Evolutionary conservation across 108 stramenopile species (phyloP).

Genomic region (Parmales sp.): DNA sequence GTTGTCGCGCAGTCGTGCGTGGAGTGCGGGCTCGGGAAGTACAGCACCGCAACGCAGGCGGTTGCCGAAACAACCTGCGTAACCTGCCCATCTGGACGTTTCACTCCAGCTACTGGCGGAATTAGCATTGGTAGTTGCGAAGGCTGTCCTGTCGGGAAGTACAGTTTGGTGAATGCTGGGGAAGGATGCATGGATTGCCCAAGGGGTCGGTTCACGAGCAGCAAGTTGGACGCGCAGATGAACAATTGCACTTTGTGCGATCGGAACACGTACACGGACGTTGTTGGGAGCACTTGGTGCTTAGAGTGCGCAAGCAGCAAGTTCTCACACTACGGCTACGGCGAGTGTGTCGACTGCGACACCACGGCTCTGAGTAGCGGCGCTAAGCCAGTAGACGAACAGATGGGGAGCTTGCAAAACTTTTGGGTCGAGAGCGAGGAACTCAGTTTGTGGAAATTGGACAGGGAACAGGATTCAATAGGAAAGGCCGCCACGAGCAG

Average conservation of each 20-base stretch:
- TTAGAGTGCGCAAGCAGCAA: background rate
- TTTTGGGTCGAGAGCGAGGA: background rate
- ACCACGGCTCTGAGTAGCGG: background rate
- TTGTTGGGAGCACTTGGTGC: background rate
- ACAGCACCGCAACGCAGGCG: background rate
- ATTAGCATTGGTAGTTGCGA: background rate
- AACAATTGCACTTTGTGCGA: constrained; percentile 2
- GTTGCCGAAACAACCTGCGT: background rate
- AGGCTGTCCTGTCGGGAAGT: background rate
- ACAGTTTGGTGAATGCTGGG: background rate
- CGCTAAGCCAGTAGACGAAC: background rate
- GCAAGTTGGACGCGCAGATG: background rate
- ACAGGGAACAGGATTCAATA: too few relatives aligned
- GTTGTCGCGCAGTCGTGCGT: background rate
- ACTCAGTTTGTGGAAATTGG: background rate
- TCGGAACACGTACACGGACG: background rate
- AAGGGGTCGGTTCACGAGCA: background rate
- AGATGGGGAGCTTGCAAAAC: background rate
- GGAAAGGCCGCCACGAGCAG: too few relatives aligned
- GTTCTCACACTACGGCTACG: background rate
- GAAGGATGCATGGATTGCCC: background rate
- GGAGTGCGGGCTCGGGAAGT: background rate
- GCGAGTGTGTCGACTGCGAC: background rate
- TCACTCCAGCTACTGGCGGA: background rate
- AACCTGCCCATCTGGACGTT: background rate